A percentile compares a stretch with the other conserved stretches of the same genome.
Evolutionary conservation across 768 basidiomycete species (phyloP).

Genomic region (Tulasnella sp.): DNA sequence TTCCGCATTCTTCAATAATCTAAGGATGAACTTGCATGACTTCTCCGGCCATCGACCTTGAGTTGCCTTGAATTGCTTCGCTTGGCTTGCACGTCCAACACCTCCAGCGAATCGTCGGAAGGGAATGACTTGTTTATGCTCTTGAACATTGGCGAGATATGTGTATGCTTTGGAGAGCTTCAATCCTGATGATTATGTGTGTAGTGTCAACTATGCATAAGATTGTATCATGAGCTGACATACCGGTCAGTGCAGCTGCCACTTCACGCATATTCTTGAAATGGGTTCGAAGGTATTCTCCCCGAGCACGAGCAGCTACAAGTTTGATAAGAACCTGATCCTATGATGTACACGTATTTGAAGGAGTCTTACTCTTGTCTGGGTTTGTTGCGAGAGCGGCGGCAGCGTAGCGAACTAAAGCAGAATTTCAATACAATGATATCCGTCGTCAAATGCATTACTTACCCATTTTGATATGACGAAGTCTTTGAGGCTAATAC

Average conservation of each 20-base stretch:
- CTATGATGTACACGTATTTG: neutral
- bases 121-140: conserved; percentile 94
- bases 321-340: conserved; percentile 1
- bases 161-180: conserved; percentile 88
- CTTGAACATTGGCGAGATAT: conserved; percentile 86
- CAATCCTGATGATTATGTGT: conserved; percentile 54
- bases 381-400: conserved; percentile 79
- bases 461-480: conserved; percentile 7
- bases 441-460: neutral
- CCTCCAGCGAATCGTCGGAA: conserved; percentile 93
- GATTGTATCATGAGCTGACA: conserved; percentile 21
- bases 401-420: conserved; percentile 81
- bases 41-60: conserved; percentile 99
- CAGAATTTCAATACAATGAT: neutral
- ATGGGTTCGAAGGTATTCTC: conserved; percentile 96
- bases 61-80: conserved; percentile 91
- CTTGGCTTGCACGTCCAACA: conserved; percentile 88
- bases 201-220: too few relatives aligned
- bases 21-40: conserved; percentile 87
- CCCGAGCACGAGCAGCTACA: conserved; percentile 78
- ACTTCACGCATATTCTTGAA: conserved; percentile 99
- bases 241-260: conserved; percentile 83
- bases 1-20: conserved; percentile 96
- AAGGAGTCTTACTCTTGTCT: conserved; percentile 67
- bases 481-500: conserved; percentile 7